Evolutionary conservation across 495 filamentous ascomycete species (phyloP).

Genomic region (Neurospora africana): DNA sequence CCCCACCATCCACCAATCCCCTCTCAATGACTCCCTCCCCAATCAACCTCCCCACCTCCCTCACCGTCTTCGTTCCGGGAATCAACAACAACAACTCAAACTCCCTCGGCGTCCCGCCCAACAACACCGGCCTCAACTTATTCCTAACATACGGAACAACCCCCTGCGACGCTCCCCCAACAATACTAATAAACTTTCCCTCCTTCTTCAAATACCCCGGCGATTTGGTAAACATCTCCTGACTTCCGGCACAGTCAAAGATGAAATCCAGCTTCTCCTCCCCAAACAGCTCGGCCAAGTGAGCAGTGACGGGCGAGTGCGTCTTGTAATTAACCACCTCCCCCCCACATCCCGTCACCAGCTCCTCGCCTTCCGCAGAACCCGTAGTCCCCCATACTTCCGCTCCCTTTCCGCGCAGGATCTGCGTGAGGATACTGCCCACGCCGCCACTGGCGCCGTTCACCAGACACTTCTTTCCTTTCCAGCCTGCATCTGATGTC

Average conservation of each 20-base stretch:
- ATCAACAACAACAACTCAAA: constrained; percentile 25
- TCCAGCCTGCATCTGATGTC: neutral
- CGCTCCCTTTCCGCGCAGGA: constrained; percentile 22
- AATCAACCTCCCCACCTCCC: constrained; percentile 17
- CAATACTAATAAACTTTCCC: constrained; percentile 26
- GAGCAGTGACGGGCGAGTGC: constrained; percentile 15
- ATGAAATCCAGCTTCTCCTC: constrained; percentile 25
- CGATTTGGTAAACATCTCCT: neutral
- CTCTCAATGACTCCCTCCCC: constrained; percentile 21
- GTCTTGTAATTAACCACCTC: constrained; percentile 30
- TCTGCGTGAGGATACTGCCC: constrained; percentile 30
- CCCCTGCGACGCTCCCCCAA: constrained; percentile 19
- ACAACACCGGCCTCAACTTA: constrained; percentile 19
- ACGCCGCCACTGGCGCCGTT: constrained; percentile 39
- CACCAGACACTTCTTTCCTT: constrained; percentile 22
- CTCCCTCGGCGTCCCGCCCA: constrained; percentile 28
- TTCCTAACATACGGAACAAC: constrained; percentile 22
- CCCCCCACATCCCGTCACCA: constrained; percentile 27
- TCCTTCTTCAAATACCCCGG: neutral
- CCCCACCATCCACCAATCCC: constrained; percentile 27
- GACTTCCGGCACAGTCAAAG: constrained; percentile 29
- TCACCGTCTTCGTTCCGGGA: constrained; percentile 13
- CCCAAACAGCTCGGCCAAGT: constrained; percentile 17
- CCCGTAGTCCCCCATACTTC: constrained; percentile 24
- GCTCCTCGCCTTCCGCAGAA: constrained; percentile 16